Evolutionary conservation across 495 filamentous ascomycete species (phyloP).

Genomic region (Neurospora sp.): DNA sequence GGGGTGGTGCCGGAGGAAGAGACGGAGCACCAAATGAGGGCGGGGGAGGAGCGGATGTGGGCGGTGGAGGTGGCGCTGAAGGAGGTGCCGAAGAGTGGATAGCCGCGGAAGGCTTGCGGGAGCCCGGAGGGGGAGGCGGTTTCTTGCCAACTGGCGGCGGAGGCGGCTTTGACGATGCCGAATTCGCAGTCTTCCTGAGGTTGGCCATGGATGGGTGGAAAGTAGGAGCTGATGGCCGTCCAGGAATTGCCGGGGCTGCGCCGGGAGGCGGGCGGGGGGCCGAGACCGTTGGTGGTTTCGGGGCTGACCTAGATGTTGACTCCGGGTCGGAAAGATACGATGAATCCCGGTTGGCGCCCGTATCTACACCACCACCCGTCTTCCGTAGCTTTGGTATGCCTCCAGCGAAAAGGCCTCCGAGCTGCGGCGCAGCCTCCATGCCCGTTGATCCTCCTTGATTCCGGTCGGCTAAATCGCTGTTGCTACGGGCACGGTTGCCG

Average conservation of each 20-base stretch:
- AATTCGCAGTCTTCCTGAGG: slow-evolving; percentile 47
- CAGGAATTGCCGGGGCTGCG: slow-evolving; percentile 51
- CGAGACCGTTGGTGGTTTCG: slow-evolving; percentile 48
- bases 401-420: slow-evolving; percentile 83
- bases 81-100: slow-evolving; percentile 37
- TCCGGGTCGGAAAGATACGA: slow-evolving; percentile 77
- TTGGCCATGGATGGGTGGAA: slow-evolving; percentile 50
- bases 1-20: slow-evolving; percentile 37
- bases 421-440: slow-evolving; percentile 59
- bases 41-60: slow-evolving; percentile 33
- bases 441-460: slow-evolving; percentile 26
- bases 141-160: slow-evolving; percentile 54
- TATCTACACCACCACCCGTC: slow-evolving; percentile 75
- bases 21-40: slow-evolving; percentile 44
- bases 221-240: slow-evolving; percentile 34
- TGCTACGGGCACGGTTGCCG: slow-evolving; percentile 62
- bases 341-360: slow-evolving; percentile 68
- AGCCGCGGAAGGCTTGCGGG: slow-evolving; percentile 53
- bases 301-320: slow-evolving; percentile 42
- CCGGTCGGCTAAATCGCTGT: slow-evolving; percentile 57
- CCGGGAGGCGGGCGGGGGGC: slow-evolving; percentile 54
- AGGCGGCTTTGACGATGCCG: slow-evolving; percentile 39
- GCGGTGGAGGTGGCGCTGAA: slow-evolving; percentile 43
- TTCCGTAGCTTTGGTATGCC: slow-evolving; percentile 94
- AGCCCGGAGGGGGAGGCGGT: slow-evolving; percentile 60